Percentiles rank a stretch among this genome's conserved stretches.
Conservation (phyloP, 208 protist species). For the Angomonas ambiguus region DNA sequence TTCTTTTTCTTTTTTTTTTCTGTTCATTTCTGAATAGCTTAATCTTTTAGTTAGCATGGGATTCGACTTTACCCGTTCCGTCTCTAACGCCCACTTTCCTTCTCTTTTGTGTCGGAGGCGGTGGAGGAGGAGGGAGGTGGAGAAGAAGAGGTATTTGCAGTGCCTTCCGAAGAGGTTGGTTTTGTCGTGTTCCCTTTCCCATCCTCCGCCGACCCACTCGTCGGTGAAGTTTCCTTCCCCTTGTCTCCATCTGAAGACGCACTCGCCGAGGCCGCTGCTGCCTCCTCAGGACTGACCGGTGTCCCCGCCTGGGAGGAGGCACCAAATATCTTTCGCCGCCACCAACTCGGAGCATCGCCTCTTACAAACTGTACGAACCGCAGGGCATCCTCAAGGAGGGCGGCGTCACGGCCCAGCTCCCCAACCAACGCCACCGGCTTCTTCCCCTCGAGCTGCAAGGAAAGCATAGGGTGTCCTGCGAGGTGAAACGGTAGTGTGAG, state of each 20-base stretch:
- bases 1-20: not conserved
- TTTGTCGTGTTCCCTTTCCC: not conserved
- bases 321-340: slow-evolving; percentile 32
- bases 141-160: too few relatives aligned
- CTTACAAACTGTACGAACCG: slow-evolving; percentile 80
- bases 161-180: too few relatives aligned
- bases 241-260: too few relatives aligned
- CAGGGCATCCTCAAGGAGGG: slow-evolving; percentile 77
- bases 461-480: slow-evolving; percentile 82
- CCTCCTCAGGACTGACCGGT: not conserved
- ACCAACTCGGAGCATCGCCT: slow-evolving; percentile 67
- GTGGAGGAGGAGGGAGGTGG: too few relatives aligned
- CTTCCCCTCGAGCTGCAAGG: slow-evolving; percentile 60
- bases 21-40: too few relatives aligned
- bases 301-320: not conserved
- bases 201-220: not conserved
- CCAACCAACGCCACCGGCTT: slow-evolving; percentile 68
- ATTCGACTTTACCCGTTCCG: too few relatives aligned
- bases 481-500: slow-evolving; percentile 70
- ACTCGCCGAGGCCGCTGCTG: not conserved
- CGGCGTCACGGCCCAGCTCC: slow-evolving; percentile 76
- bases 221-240: too few relatives aligned
- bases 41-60: too few relatives aligned
- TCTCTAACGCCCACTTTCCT: too few relatives aligned
- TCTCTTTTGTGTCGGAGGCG: too few relatives aligned